These are phyloP conservation scores for Kwoniella dejecticola DNA, from an alignment of 768 basidiomycete genomes.

Conservation along the genomic window DNA sequence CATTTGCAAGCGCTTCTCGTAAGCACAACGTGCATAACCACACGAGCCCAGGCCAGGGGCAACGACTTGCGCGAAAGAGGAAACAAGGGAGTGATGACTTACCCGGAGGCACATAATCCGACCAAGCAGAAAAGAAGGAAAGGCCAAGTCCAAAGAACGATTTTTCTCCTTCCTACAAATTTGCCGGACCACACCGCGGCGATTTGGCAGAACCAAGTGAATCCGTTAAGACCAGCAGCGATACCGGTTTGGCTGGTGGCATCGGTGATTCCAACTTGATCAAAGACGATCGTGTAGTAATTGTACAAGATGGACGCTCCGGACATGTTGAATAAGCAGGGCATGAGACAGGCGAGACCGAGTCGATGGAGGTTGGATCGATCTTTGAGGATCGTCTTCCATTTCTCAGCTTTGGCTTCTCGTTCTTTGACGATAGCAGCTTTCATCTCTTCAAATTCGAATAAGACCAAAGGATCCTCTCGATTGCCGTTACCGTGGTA, in stretches of 20 bases:
- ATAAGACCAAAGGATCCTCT: conserved; percentile 55
- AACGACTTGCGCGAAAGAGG: background rate
- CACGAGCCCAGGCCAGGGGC: too few species aligned
- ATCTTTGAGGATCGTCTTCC: conserved; percentile 49
- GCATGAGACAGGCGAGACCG: conserved; percentile 52
- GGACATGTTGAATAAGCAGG: conserved; percentile 40
- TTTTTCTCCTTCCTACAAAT: conserved; percentile 49
- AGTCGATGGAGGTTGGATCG: conserved; percentile 51
- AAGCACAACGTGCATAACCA: too few species aligned
- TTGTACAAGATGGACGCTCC: conserved; percentile 55
- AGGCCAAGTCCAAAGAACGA: conserved; percentile 55
- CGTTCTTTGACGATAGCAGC: conserved; percentile 52
- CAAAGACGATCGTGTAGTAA: conserved; percentile 54
- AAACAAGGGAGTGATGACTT: conserved; percentile 7
- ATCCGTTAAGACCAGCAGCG: conserved; percentile 54
- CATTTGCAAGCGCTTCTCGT: background rate
- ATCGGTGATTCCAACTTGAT: conserved; percentile 55
- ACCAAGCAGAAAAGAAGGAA: conserved; percentile 45
- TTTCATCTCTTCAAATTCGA: conserved; percentile 57
- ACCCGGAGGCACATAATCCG: conserved; percentile 49
- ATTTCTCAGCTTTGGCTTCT: conserved; percentile 52
- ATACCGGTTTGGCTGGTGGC: conserved; percentile 57
- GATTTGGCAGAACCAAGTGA: conserved; percentile 55
- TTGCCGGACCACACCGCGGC: conserved; percentile 48
- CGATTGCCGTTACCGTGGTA: conserved; percentile 56